Conservation (phyloP, 768 basidiomycete species). For the Lactarius evosmus region DNA sequence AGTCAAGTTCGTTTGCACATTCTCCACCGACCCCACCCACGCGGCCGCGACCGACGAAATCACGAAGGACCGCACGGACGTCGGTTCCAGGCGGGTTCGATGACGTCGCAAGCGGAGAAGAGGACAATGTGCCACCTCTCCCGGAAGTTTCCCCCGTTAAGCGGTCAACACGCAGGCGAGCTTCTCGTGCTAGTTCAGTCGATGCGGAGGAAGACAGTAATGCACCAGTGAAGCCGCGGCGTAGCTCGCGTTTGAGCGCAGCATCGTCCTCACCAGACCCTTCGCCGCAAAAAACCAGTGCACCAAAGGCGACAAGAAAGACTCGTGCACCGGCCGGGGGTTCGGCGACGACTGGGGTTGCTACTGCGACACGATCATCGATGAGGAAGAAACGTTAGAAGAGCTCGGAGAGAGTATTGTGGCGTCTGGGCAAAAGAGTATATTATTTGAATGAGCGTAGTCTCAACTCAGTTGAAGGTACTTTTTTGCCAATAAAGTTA, state of each 20-base stretch:
- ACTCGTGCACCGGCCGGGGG: conserved; percentile 12
- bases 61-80: conserved; percentile 19
- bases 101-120: conserved; percentile 24
- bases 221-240: conserved; percentile 9
- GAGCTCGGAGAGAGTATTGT: not conserved
- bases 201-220: conserved; percentile 22
- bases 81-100: conserved; percentile 17
- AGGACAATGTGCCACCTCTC: conserved; percentile 27
- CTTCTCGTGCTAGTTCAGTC: conserved; percentile 8
- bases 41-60: conserved; percentile 19
- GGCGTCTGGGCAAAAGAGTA: not conserved
- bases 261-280: conserved; percentile 27
- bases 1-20: conserved; percentile 12
- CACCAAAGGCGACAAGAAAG: conserved; percentile 16
- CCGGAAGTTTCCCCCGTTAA: conserved; percentile 21
- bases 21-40: conserved; percentile 23
- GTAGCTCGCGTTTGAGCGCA: conserved; percentile 27
- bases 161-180: conserved; percentile 19
- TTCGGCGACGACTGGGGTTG: conserved; percentile 29
- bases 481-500: not conserved
- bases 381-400: conserved; percentile 21
- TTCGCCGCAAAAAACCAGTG: conserved; percentile 24
- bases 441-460: not conserved
- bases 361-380: conserved; percentile 16
- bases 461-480: not conserved